Percentiles rank a stretch among this genome's conserved stretches.
phyloP scores from a whole-genome alignment of 225 moss, liverwort and hornwort species.

The Ulota crispa region DNA sequence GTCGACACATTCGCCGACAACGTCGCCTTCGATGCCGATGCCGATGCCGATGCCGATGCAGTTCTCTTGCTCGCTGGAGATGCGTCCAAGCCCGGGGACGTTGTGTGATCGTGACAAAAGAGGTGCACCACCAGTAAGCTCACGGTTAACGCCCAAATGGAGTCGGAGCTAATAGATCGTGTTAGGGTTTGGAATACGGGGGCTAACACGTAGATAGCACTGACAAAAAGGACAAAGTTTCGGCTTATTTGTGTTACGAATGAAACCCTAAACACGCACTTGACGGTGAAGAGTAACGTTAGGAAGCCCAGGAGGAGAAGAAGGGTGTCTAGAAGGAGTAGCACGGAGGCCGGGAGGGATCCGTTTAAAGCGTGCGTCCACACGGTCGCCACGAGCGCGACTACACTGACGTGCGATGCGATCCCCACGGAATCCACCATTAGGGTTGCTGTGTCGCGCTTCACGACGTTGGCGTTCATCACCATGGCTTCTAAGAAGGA shows the following conservation, averaged over 20 bases:
- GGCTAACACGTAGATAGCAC: conserved; percentile 79
- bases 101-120: conserved; percentile 86
- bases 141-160: conserved; percentile 93
- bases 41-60: neutral
- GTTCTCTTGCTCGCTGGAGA: conserved; percentile 25
- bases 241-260: conserved; percentile 44
- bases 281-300: conserved; percentile 57
- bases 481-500: conserved; percentile 90
- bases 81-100: conserved; percentile 29
- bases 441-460: conserved; percentile 72
- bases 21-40: conserved; percentile 35
- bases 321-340: conserved; percentile 70
- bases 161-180: conserved; percentile 89
- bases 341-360: conserved; percentile 54
- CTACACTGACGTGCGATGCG: conserved; percentile 87
- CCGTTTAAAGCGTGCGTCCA: conserved; percentile 90
- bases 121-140: conserved; percentile 85
- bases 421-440: conserved; percentile 91
- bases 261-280: conserved; percentile 46
- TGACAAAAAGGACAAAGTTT: conserved; percentile 82
- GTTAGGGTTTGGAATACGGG: conserved; percentile 96
- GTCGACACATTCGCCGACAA: conserved; percentile 83
- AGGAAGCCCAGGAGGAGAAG: conserved; percentile 66
- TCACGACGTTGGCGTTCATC: conserved; percentile 79
- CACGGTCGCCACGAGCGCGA: conserved; percentile 81